phyloP scores from a whole-genome alignment of 2,329 filamentous ascomycete species.

The Cercospora brassicicola region DNA sequence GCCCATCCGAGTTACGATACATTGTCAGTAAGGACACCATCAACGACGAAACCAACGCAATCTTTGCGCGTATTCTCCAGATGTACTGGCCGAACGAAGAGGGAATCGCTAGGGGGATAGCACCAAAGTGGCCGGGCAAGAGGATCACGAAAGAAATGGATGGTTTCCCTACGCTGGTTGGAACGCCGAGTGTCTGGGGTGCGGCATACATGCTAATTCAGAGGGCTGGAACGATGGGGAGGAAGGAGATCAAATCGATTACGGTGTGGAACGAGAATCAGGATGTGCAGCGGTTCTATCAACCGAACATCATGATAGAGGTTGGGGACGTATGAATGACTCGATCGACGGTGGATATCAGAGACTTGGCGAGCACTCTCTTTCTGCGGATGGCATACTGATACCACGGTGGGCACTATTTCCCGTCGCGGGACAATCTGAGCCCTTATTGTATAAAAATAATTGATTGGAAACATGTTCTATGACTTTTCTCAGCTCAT shows the following conservation, averaged over 20 bases:
- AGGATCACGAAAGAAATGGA: conserved; percentile 10
- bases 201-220: conserved; percentile 21
- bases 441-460: too few relatives aligned
- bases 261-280: conserved; percentile 11
- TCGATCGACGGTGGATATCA: too few relatives aligned
- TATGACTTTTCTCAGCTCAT: too few relatives aligned
- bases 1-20: conserved; percentile 5
- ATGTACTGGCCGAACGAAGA: not conserved
- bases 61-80: conserved; percentile 18
- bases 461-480: too few relatives aligned
- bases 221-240: conserved; percentile 10
- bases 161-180: conserved; percentile 19
- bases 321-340: conserved; percentile 12
- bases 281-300: not conserved
- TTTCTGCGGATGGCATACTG: too few relatives aligned
- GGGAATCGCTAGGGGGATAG: conserved; percentile 1
- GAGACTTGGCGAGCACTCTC: too few relatives aligned
- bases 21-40: conserved; percentile 16
- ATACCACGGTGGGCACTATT: too few relatives aligned
- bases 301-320: conserved; percentile 23
- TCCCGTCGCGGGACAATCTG: too few relatives aligned
- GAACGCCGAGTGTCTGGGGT: conserved; percentile 16
- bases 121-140: conserved; percentile 13
- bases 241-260: conserved; percentile 20
- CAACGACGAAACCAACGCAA: conserved; percentile 13